Conservation (phyloP, 805 yeast genomes). For the Teunomyces atbi region DNA sequence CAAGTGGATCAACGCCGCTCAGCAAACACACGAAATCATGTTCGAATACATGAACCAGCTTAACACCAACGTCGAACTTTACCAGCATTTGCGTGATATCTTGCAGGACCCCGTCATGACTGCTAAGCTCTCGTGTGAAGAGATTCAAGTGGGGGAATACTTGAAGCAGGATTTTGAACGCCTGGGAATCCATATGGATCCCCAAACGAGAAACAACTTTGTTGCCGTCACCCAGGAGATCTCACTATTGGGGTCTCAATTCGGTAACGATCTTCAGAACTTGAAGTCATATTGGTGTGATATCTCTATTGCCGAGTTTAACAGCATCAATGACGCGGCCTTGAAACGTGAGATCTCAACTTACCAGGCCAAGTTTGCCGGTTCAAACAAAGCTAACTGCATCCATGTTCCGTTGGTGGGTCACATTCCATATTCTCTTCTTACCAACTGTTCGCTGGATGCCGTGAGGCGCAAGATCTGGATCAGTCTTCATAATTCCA, state of each 20-base stretch:
- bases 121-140: constrained; percentile 60
- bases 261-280: constrained; percentile 49
- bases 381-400: constrained; percentile 4
- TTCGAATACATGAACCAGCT: constrained; percentile 91
- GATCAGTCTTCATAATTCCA: constrained; percentile 68
- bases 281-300: constrained; percentile 38
- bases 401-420: constrained; percentile 47
- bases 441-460: constrained; percentile 57
- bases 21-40: constrained; percentile 81
- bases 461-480: constrained; percentile 66
- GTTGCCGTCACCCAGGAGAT: constrained; percentile 78
- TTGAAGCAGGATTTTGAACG: constrained; percentile 82
- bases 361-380: constrained; percentile 26
- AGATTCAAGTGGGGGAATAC: constrained; percentile 75
- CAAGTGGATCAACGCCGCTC: constrained; percentile 75
- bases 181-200: constrained; percentile 83
- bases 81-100: constrained; percentile 55
- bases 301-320: constrained; percentile 29
- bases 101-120: constrained; percentile 39
- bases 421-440: constrained; percentile 59
- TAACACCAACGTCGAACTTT: constrained; percentile 78
- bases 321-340: constrained; percentile 18
- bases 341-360: constrained; percentile 25
- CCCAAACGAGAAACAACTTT: constrained; percentile 62
- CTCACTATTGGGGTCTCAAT: constrained; percentile 77